These are phyloP conservation scores for Tetracentron sinense DNA, from an alignment of 164 flowering plant genomes.

Conservation along the genomic window DNA sequence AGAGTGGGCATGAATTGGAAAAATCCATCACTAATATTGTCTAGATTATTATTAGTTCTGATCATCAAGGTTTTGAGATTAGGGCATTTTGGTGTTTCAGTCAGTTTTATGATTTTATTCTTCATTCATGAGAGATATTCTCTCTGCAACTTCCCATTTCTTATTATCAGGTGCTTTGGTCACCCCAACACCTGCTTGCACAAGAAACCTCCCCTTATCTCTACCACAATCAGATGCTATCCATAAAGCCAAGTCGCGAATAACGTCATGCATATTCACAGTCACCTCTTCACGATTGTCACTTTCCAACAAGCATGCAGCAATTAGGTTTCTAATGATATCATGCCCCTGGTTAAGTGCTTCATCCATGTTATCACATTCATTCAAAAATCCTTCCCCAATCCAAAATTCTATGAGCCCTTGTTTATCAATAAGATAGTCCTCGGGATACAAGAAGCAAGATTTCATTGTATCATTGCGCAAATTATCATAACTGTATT, in stretches of 20 bases:
- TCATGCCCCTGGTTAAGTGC: background rate
- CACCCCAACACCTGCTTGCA: background rate
- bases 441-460: constrained; percentile 9
- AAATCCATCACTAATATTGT: constrained; percentile 2
- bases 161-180: background rate
- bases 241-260: constrained; percentile 17
- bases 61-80: constrained; percentile 19
- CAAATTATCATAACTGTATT: constrained; percentile 13
- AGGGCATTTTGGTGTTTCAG: constrained; percentile 14
- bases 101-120: background rate
- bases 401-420: constrained; percentile 6
- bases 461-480: background rate
- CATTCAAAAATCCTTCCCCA: constrained; percentile 4
- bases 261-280: constrained; percentile 15
- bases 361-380: background rate
- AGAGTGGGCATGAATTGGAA: constrained; percentile 13
- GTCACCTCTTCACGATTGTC: background rate
- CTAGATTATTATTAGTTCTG: constrained; percentile 1
- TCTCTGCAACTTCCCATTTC: background rate
- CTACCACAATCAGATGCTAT: constrained; percentile 7
- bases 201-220: constrained; percentile 2
- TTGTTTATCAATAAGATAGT: background rate
- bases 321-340: constrained; percentile 6
- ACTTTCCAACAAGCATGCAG: constrained; percentile 5
- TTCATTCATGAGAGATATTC: constrained; percentile 2